Base-by-base conservation (phyloP, 2,329 filamentous ascomycete species). In the Colletotrichum noveboracense region DNA sequence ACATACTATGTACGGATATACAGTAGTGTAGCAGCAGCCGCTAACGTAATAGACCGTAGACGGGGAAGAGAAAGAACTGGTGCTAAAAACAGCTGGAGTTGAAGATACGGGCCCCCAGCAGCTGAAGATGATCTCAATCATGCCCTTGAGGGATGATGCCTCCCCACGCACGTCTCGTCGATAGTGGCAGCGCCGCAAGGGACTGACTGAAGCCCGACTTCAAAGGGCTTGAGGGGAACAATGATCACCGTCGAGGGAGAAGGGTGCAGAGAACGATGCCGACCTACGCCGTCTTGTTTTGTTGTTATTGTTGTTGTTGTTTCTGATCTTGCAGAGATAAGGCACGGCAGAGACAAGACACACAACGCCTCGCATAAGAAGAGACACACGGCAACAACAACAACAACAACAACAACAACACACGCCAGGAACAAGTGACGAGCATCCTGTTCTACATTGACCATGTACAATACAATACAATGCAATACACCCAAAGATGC, bases 131-230 rank as follows among this genome's bases (percentile, higher is more conserved):
- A 43, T 43, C 38, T 43, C 38, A 43, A 43, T 43, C 38, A 43
- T 43, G 38, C 38, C 38, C 38, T 61, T 43, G 65, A 69, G 65
- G 70, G 55, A 69, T 69, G 65, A 72, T 69, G 70, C 70, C 55
- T 66, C 36, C 48, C n/a, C 38, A 72, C 52, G 64, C 64, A 62
- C 70, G 70, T 72, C 58, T 62, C 70, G 70, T 72, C 70, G 21
- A 72, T 72, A 72, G 70, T 71, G 67, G 24, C 52, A 67, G 26
- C 14, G 62, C 32, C 52, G 60, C 30, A 64, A 66, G 62, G 34
- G 38, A 43, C 36, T 5, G 36, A 43, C 32, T 34, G 32, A 26
- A 24, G 24, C 1, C 32, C 32, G 32, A 34, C 32, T 34, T 34
- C 32, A 34, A 34, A 34, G 32, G 32, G 32, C 1, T 34, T 34